Conservation (phyloP, 2,329 filamentous ascomycete species). For the Aspergillus sp. region DNA sequence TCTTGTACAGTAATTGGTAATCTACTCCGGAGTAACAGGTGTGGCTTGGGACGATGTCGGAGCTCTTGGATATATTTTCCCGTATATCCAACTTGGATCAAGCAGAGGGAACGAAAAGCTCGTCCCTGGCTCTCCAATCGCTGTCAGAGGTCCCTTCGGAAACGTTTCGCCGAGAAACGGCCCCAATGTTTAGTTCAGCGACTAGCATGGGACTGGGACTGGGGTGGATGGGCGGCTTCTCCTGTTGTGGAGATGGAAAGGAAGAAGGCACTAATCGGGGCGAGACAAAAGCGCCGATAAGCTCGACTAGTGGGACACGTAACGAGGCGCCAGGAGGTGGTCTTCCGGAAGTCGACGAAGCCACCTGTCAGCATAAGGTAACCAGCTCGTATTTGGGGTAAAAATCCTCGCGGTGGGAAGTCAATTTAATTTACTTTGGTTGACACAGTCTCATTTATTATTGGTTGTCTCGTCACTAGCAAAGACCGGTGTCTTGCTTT, state of each 20-base stretch:
- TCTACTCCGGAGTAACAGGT: neutral
- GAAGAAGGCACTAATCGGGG: constrained; percentile 3
- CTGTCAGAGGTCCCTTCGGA: constrained; percentile 13
- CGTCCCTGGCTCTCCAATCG: constrained; percentile 1
- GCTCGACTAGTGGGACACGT: constrained; percentile 8
- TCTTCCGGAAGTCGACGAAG: neutral
- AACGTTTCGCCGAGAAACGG: constrained; percentile 19
- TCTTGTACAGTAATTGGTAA: neutral
- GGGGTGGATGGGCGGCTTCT: constrained; percentile 7
- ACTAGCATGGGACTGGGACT: neutral
- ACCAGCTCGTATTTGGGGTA: neutral
- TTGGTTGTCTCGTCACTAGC: neutral
- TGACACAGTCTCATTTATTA: neutral
- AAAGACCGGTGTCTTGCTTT: neutral
- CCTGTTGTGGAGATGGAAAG: constrained; percentile 15
- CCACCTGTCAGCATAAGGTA: neutral
- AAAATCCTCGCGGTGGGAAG: neutral
- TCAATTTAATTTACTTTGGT: constrained; percentile 10
- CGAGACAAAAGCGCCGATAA: constrained; percentile 11
- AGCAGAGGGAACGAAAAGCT: constrained; percentile 13
- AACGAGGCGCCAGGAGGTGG: neutral
- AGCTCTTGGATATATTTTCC: constrained; percentile 5
- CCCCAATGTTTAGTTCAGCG: constrained; percentile 16
- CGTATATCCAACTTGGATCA: constrained; percentile 5
- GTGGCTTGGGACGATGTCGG: constrained; percentile 5